A percentile compares a stretch with the other conserved stretches of the same genome.
These are phyloP conservation scores for Cutaneotrichosporon daszewskae DNA, from an alignment of 1,284 basidiomycete species.

Conservation along the genomic window DNA sequence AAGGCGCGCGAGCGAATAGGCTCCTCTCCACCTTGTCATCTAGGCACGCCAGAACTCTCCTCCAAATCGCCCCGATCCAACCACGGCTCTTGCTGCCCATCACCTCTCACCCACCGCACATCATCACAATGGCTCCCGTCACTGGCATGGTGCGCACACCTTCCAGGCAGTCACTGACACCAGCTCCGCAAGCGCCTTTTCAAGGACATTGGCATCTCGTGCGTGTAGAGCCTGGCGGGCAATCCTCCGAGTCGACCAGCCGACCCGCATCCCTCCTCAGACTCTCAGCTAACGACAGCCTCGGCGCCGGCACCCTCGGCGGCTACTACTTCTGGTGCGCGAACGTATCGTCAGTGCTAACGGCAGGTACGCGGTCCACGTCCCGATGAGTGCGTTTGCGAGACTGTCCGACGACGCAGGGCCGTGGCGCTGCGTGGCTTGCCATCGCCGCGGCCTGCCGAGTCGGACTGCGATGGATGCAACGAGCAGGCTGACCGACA, in stretches of 20 bases:
- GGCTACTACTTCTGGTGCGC: slow-evolving; percentile 20
- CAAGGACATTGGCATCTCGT: slow-evolving; percentile 13
- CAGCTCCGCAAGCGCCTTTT: slow-evolving; percentile 13
- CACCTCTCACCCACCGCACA: slow-evolving; percentile 6
- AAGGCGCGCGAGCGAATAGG: too few species aligned
- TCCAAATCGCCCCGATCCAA: background rate
- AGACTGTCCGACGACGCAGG: too few species aligned
- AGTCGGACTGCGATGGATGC: too few species aligned
- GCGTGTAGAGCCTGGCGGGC: background rate
- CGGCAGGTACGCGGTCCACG: slow-evolving; percentile 14
- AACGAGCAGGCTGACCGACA: slow-evolving; percentile 7
- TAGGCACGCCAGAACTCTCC: background rate
- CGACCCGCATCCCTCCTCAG: too few species aligned
- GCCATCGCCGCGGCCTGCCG: background rate
- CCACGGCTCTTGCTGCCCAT: slow-evolving; percentile 8
- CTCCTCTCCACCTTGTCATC: background rate
- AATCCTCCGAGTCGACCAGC: background rate
- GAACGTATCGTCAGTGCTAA: slow-evolving; percentile 1
- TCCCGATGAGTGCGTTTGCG: slow-evolving; percentile 17
- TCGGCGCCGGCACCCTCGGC: slow-evolving; percentile 10
- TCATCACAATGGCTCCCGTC: slow-evolving; percentile 15
- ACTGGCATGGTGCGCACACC: slow-evolving; percentile 16
- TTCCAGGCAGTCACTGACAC: background rate
- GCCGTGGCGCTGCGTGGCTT: background rate
- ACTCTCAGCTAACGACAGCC: slow-evolving; percentile 6